Base-by-base conservation (phyloP, 2,329 filamentous ascomycete genomes). In the Cercospora sp. region DNA sequence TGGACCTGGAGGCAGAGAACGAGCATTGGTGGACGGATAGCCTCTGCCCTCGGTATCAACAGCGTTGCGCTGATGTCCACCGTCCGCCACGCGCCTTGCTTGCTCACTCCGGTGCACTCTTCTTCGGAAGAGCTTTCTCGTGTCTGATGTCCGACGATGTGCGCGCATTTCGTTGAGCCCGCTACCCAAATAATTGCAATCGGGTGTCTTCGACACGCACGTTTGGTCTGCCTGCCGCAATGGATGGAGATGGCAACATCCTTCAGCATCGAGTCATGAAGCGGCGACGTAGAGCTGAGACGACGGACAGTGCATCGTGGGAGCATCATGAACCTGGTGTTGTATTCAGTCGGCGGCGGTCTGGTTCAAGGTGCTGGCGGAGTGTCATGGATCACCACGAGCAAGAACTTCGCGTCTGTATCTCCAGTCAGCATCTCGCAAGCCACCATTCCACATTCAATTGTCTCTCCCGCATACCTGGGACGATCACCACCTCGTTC, bases 351-450 rank as follows among this genome's bases (percentile, higher is more conserved):
- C 13, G n/a, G n/a, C 45, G 13, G 28, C 23, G 30, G 13, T n/a
- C 42, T 65, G n/a, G 12, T 42, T 77, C 78, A 91, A 75, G 88
- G 64, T 16, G 67, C 89, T 8, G 88, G 86, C 45, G 91, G 89
- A n/a, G 91, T 93, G 77, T 94, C 91, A 80, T 94, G 91, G 65
- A 94, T 87, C 42, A 93, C 90, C 64, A 94, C 87, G 42, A 94
- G 84, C 58, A 95, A 83, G 79, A 91, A 96, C 76, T 92, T 93
- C 48, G 86, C 76, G 78, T 94, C 92, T 78, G 67, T 28, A 16
- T 16, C 12, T 16, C 39, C 13, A 16, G 58, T 66, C 45, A 69
- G 57, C 10, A 31, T 16, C 1, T 8, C 10, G 6, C 16, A 23
- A 3, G 28, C 3, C 55, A 30, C 4, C 5, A 12, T 16, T 20